phyloP scores from a whole-genome alignment of 805 yeast species.

The Zygoascus flipseniorum region DNA sequence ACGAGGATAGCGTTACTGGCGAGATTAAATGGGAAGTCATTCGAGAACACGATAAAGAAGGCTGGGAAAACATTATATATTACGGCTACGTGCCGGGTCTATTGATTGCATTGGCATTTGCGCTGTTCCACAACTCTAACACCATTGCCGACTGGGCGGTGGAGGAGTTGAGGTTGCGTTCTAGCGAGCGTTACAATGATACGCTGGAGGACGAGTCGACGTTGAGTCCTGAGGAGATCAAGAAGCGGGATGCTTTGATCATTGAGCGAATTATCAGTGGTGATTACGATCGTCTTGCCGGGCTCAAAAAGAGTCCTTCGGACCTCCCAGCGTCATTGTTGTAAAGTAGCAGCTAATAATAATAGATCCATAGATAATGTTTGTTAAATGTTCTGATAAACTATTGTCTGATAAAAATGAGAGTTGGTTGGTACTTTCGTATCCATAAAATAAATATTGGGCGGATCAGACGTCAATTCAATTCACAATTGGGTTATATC shows the following conservation, averaged over 20 bases:
- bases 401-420: no score
- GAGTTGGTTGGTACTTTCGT: no score
- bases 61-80: slow-evolving; percentile 75
- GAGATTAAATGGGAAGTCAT: slow-evolving; percentile 71
- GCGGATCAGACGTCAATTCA: no score
- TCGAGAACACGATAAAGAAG: slow-evolving; percentile 68
- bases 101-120: slow-evolving; percentile 44
- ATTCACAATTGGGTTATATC: neutral
- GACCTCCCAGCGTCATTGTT: slow-evolving; percentile 29
- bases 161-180: slow-evolving; percentile 70
- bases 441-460: no score
- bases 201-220: slow-evolving; percentile 38
- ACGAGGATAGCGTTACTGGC: slow-evolving; percentile 70
- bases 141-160: slow-evolving; percentile 69
- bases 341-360: slow-evolving; percentile 7
- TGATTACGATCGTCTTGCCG: slow-evolving; percentile 58
- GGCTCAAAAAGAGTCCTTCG: slow-evolving; percentile 28
- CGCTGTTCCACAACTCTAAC: slow-evolving; percentile 43
- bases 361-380: no score
- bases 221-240: slow-evolving; percentile 45
- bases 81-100: slow-evolving; percentile 66
- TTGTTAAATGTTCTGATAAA: no score
- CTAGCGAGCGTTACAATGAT: slow-evolving; percentile 54
- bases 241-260: slow-evolving; percentile 65
- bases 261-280: slow-evolving; percentile 77